Conservation (phyloP, 1,284 basidiomycete genomes). For the Tranzscheliella williamsii region DNA sequence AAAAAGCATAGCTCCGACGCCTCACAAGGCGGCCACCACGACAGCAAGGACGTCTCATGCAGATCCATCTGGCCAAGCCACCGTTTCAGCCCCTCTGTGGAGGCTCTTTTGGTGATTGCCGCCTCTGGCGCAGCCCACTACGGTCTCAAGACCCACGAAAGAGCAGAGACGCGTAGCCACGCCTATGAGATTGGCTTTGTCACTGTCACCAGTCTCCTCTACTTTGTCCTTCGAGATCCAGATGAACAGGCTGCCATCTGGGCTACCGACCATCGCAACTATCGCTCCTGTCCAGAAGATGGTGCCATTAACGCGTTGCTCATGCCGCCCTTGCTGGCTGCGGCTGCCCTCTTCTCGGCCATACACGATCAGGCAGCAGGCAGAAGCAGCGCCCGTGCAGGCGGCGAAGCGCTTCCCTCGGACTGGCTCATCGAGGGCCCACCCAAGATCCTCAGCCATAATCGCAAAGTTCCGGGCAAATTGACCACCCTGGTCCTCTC, state of each 20-base stretch:
- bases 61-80: constrained; percentile 9
- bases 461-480: constrained; percentile 16
- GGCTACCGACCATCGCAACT: constrained; percentile 52
- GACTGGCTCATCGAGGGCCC: constrained; percentile 46
- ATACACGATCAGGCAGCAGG: constrained; percentile 36
- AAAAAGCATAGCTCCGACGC: not conserved
- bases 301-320: constrained; percentile 48
- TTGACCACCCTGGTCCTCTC: constrained; percentile 42
- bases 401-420: constrained; percentile 32
- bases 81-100: constrained; percentile 26
- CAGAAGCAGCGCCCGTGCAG: constrained; percentile 28
- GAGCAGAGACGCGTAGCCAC: constrained; percentile 23
- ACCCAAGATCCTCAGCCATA: constrained; percentile 30
- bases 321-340: constrained; percentile 42
- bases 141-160: constrained; percentile 19
- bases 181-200: constrained; percentile 38
- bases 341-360: constrained; percentile 37
- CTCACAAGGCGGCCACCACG: not conserved
- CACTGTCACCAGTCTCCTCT: constrained; percentile 29
- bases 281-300: constrained; percentile 43
- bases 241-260: constrained; percentile 43
- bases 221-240: constrained; percentile 34
- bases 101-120: constrained; percentile 24
- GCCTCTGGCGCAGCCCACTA: constrained; percentile 30
- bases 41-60: not conserved